phyloP scores from a whole-genome alignment of 805 yeast species.

The Ogataea nakhonphanomensis region DNA sequence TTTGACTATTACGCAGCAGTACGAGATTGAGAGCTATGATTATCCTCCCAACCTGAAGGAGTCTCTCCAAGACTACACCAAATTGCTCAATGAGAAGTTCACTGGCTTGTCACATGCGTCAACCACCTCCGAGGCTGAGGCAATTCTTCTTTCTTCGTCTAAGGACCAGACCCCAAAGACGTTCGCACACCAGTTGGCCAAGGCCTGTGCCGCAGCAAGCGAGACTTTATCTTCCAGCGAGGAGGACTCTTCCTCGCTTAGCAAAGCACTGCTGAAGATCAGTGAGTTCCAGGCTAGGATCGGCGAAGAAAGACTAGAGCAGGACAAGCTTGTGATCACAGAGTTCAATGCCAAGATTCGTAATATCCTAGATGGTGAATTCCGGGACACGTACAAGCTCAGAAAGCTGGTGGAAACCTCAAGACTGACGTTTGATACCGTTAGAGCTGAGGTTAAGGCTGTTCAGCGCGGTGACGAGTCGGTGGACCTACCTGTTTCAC shows the following conservation, averaged over 20 bases:
- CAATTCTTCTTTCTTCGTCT: conserved; percentile 39
- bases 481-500: conserved; percentile 45
- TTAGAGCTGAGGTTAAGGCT: conserved; percentile 54
- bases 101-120: conserved; percentile 60
- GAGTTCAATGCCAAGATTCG: conserved; percentile 59
- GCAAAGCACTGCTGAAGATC: conserved; percentile 50
- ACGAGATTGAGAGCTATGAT: conserved; percentile 72
- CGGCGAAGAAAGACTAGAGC: conserved; percentile 66
- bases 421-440: conserved; percentile 65
- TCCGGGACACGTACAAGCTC: conserved; percentile 55
- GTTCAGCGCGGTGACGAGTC: conserved; percentile 35
- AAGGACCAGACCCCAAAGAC: conserved; percentile 56
- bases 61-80: conserved; percentile 58
- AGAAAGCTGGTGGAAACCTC: conserved; percentile 69
- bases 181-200: conserved; percentile 65
- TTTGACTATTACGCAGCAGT: conserved; percentile 54
- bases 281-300: conserved; percentile 58
- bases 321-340: conserved; percentile 59
- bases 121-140: conserved; percentile 65
- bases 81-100: conserved; percentile 52
- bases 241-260: conserved; percentile 45
- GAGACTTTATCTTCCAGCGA: conserved; percentile 37
- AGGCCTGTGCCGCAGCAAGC: conserved; percentile 49
- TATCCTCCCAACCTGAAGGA: conserved; percentile 79
- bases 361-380: conserved; percentile 50